A percentile compares a stretch with the other conserved stretches of the same genome.
phyloP scores from a whole-genome alignment of 805 yeast species.

The Metschnikowia orientalis region DNA sequence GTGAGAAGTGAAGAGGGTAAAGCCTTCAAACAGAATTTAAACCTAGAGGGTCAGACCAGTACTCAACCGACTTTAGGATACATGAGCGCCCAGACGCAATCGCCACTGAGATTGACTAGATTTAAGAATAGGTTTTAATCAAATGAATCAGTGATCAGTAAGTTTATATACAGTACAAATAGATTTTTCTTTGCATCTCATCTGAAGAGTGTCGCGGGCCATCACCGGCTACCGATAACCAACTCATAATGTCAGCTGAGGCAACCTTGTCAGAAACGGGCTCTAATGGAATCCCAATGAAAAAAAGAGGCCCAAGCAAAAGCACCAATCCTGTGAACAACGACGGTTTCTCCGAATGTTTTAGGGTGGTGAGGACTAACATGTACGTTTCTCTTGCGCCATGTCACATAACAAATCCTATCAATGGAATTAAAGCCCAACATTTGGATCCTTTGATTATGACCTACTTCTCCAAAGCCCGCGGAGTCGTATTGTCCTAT shows the following conservation, averaged over 20 bases:
- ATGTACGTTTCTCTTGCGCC: constrained; percentile 90
- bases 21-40: constrained; percentile 30
- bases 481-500: constrained; percentile 84
- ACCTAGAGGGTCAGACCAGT: background rate
- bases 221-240: constrained; percentile 1
- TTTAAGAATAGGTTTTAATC: constrained; percentile 12
- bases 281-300: constrained; percentile 2
- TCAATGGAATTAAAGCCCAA: constrained; percentile 77
- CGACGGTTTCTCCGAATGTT: constrained; percentile 62
- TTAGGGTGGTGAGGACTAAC: constrained; percentile 53
- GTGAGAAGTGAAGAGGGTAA: constrained; percentile 27
- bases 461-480: constrained; percentile 67
- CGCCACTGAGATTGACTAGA: constrained; percentile 12
- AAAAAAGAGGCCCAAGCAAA: constrained; percentile 14
- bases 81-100: constrained; percentile 3
- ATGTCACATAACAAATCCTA: constrained; percentile 58
- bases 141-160: background rate
- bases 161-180: constrained; percentile 10
- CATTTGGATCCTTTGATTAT: constrained; percentile 87
- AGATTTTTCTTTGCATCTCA: constrained; percentile 14
- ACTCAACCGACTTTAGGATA: background rate
- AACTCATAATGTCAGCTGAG: constrained; percentile 11
- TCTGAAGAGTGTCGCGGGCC: constrained; percentile 9
- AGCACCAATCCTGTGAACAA: constrained; percentile 35
- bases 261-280: constrained; percentile 4